Conservation (phyloP, 2,329 filamentous ascomycete genomes). For the Xylariaceae sp. region DNA sequence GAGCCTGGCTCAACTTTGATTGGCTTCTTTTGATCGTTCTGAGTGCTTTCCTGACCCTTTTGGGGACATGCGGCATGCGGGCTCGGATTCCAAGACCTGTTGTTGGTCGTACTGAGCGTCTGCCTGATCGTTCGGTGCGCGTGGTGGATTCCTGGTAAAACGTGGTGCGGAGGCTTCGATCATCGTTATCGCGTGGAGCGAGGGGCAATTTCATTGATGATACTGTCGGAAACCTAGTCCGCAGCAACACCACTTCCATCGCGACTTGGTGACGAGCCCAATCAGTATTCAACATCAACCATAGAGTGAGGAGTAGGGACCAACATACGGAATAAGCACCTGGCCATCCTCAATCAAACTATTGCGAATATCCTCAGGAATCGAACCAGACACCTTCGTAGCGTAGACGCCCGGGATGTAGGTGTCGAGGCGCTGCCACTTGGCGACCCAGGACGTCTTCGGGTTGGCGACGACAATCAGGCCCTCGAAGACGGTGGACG, state of each 20-base stretch:
- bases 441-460: conserved; percentile 86
- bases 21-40: no score
- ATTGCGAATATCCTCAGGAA: conserved; percentile 60
- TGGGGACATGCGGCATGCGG: no score
- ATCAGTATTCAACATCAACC: background rate
- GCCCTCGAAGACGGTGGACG: conserved; percentile 92
- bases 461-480: conserved; percentile 81
- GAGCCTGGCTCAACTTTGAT: no score
- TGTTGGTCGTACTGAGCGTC: no score
- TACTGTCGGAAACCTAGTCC: conserved; percentile 13
- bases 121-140: no score
- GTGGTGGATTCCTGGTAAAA: no score
- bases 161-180: no score
- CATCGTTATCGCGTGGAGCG: no score
- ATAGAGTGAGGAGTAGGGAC: conserved; percentile 29
- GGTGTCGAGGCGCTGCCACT: conserved; percentile 85
- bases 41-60: no score
- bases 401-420: conserved; percentile 91
- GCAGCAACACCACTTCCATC: conserved; percentile 19
- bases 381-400: conserved; percentile 82
- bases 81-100: no score
- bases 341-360: conserved; percentile 59
- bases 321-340: conserved; percentile 62
- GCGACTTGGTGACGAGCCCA: conserved; percentile 10
- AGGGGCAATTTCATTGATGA: background rate